Percentiles rank a stretch among this genome's conserved stretches.
Evolutionary conservation across 345 rosid species (phyloP).

Genomic region (Hypericum perforatum): DNA sequence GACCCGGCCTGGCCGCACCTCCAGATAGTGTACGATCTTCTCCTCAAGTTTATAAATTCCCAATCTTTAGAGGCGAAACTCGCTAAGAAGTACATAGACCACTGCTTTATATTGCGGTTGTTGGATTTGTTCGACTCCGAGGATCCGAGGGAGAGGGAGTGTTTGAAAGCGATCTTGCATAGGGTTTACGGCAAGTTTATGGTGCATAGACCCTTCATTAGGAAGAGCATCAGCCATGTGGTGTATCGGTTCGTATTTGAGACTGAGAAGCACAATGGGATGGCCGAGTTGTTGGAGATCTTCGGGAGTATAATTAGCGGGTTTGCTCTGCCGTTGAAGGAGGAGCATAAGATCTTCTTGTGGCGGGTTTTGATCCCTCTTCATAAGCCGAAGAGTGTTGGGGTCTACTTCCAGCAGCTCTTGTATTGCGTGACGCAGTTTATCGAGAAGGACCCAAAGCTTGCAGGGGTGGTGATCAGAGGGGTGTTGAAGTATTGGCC

Average conservation of each 20-base stretch:
- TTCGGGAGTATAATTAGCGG: slow-evolving; percentile 80
- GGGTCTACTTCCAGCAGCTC: slow-evolving; percentile 67
- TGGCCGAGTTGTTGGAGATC: slow-evolving; percentile 75
- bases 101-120: slow-evolving; percentile 64
- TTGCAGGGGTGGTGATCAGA: slow-evolving; percentile 47
- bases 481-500: slow-evolving; percentile 85
- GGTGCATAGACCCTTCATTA: slow-evolving; percentile 81
- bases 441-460: slow-evolving; percentile 73
- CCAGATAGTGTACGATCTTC: slow-evolving; percentile 70
- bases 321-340: slow-evolving; percentile 77
- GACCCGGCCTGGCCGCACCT: slow-evolving; percentile 90
- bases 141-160: slow-evolving; percentile 82
- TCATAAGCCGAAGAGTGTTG: slow-evolving; percentile 78
- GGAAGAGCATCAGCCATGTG: slow-evolving; percentile 67
- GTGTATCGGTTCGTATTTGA: slow-evolving; percentile 67
- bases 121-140: slow-evolving; percentile 74
- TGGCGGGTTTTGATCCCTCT: slow-evolving; percentile 75
- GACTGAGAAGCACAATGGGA: slow-evolving; percentile 73
- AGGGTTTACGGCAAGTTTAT: slow-evolving; percentile 73
- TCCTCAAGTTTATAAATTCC: slow-evolving; percentile 65
- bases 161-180: slow-evolving; percentile 65
- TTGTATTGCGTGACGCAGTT: slow-evolving; percentile 71
- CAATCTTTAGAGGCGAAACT: slow-evolving; percentile 59
- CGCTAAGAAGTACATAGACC: slow-evolving; percentile 77
- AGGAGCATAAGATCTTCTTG: slow-evolving; percentile 84